These are phyloP conservation scores for Coniochaeta ligniaria DNA, from an alignment of 2,329 filamentous ascomycete genomes.

Conservation along the genomic window DNA sequence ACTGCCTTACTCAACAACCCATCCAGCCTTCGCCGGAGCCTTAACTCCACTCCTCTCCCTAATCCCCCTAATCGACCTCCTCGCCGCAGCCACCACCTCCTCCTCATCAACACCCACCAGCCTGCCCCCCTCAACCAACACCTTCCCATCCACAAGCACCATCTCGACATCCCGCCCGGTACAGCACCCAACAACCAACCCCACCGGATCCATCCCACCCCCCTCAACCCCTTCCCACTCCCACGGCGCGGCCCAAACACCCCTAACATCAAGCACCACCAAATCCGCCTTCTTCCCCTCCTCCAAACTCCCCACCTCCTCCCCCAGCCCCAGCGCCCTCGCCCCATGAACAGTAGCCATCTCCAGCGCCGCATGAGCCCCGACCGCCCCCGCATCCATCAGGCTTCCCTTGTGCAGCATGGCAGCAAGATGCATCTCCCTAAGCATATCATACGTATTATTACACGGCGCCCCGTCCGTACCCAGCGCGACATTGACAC, in stretches of 20 bases:
- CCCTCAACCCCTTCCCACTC: slow-evolving; percentile 20
- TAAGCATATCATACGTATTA: slow-evolving; percentile 43
- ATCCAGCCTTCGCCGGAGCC: background rate
- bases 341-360: slow-evolving; percentile 46
- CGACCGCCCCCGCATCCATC: slow-evolving; percentile 31
- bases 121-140: slow-evolving; percentile 14
- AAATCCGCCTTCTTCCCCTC: slow-evolving; percentile 37
- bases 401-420: slow-evolving; percentile 38
- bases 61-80: slow-evolving; percentile 1
- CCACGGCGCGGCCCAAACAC: slow-evolving; percentile 23
- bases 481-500: slow-evolving; percentile 39
- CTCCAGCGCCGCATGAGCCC: slow-evolving; percentile 36
- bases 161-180: slow-evolving; percentile 15
- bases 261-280: slow-evolving; percentile 14
- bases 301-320: slow-evolving; percentile 29
- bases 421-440: slow-evolving; percentile 43
- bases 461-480: slow-evolving; percentile 47
- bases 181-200: slow-evolving; percentile 20
- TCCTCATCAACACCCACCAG: slow-evolving; percentile 15
- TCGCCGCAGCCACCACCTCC: slow-evolving; percentile 6
- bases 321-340: slow-evolving; percentile 33
- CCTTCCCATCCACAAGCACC: slow-evolving; percentile 18
- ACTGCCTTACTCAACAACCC: background rate
- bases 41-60: slow-evolving; percentile 4
- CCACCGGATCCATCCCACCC: slow-evolving; percentile 28